Evolutionary conservation across 805 yeast genomes (phyloP), one percentile per base, ranked within the genome.

Genomic region (Candida endomychidarum): DNA sequence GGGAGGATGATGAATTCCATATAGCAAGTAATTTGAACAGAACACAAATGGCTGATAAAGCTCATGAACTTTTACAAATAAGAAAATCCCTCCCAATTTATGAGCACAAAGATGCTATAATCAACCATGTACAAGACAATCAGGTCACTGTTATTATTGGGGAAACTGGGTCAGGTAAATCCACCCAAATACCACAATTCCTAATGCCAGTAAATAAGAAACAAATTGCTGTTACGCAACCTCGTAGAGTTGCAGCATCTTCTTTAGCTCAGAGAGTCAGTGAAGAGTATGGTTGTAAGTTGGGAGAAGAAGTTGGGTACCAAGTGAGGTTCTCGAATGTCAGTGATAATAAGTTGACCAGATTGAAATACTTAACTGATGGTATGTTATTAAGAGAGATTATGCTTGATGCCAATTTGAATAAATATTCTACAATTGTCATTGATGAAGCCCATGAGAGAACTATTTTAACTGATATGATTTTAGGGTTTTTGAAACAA

Each of bases 381-480:
- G 99, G 99, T 81, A 91, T 93, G 98, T 74, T 93, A 15, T 64
- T 93, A 41, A 77, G 99, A 57, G 98, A 93, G 59, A 62, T 90
- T 47, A 85, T 91, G 93, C 62, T 86, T 45, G 87, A 86, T 53
- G 75, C 77, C 2, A 56, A 63, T 8, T 63, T 93, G 25, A 61
- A 72, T 2, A 77, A 77, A 45, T 93, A 91, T 61, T 70, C 83
- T 19, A 82, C 89, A 0, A 74, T 93, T 8, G 72, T 93, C 32
- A 81, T 93, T 36, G 99, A 93, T 70, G 99, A 93, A 67, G 99
- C 98, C 2, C 99, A 93, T 67, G 99, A 93, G 67, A 77, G 99
- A 58, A 91, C 98, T 0, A 84, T 93, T 2, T 65, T 90, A 35
- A 89, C 98, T 0, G 99, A 93, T 66, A 65, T 93, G 50, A 70